Conservation (phyloP, 2,329 filamentous ascomycete genomes). For the Chaetothyriales sp. region DNA sequence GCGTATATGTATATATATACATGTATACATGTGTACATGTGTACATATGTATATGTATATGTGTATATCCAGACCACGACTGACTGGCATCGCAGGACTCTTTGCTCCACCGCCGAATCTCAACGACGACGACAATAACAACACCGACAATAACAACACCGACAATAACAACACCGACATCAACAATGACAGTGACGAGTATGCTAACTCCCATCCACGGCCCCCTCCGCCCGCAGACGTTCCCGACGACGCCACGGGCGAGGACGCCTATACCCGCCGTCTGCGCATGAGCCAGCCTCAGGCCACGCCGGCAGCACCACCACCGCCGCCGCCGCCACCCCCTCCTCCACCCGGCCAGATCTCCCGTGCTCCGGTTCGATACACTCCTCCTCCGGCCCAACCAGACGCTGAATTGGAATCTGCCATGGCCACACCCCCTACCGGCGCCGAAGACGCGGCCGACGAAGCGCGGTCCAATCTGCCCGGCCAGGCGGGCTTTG, state of each 20-base stretch:
- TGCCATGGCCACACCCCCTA: background rate
- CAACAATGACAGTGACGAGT: background rate
- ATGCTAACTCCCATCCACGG: constrained; percentile 8
- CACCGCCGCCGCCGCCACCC: constrained; percentile 21
- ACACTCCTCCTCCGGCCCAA: constrained; percentile 42
- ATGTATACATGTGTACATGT: background rate
- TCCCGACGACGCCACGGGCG: constrained; percentile 49
- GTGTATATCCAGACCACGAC: constrained; percentile 21
- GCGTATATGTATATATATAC: background rate
- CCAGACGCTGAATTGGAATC: constrained; percentile 25
- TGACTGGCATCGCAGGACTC: constrained; percentile 36
- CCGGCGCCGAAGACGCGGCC: constrained; percentile 19
- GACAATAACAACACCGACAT: background rate
- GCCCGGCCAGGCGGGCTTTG: constrained; percentile 73
- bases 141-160: constrained; percentile 1
- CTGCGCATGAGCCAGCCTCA: constrained; percentile 41
- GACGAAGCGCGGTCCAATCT: constrained; percentile 44
- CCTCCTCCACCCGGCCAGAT: constrained; percentile 40
- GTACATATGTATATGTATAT: constrained; percentile 5
- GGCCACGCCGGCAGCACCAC: constrained; percentile 18
- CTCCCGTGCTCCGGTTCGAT: constrained; percentile 64
- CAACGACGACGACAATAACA: constrained; percentile 14
- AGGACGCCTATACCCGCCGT: constrained; percentile 55
- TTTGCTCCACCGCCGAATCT: constrained; percentile 39
- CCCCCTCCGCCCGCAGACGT: constrained; percentile 31